A percentile compares a stretch with the other conserved stretches of the same genome.
phyloP scores from a whole-genome alignment of 805 yeast genomes.

The Hanseniaspora valbyensis region DNA sequence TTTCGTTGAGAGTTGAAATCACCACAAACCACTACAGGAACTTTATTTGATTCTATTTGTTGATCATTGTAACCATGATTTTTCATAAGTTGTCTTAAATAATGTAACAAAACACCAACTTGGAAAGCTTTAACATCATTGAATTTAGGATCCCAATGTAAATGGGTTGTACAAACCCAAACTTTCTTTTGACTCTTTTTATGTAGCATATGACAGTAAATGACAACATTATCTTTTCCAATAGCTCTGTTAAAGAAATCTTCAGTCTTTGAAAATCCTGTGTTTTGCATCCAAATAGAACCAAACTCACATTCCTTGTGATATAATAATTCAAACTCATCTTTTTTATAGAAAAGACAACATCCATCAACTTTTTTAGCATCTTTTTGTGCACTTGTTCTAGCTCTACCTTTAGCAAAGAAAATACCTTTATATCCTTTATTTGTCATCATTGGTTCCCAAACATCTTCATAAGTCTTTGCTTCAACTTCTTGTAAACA shows the following conservation, averaged over 20 bases:
- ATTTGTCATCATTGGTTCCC: constrained; percentile 63
- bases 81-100: constrained; percentile 57
- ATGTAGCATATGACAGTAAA: constrained; percentile 65
- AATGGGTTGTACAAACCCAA: constrained; percentile 78
- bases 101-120: constrained; percentile 83
- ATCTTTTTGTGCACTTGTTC: constrained; percentile 71
- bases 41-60: constrained; percentile 34
- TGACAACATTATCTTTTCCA: constrained; percentile 89
- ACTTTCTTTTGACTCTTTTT: constrained; percentile 58
- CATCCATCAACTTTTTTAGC: constrained; percentile 94
- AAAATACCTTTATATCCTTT: constrained; percentile 73
- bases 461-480: constrained; percentile 70
- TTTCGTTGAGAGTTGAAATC: constrained; percentile 83
- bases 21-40: constrained; percentile 82
- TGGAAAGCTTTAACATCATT: constrained; percentile 95
- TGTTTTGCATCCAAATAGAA: constrained; percentile 65
- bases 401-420: constrained; percentile 82
- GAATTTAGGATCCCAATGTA: constrained; percentile 96
- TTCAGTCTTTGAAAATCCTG: constrained; percentile 81
- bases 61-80: constrained; percentile 20
- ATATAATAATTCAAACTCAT: constrained; percentile 58
- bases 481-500: constrained; percentile 96
- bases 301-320: constrained; percentile 74
- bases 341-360: constrained; percentile 74
- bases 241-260: constrained; percentile 92